Evolutionary conservation across 768 basidiomycete species (phyloP), one percentile per base, ranked within the genome.

Genomic region (Paxillus ammoniavirescens): DNA sequence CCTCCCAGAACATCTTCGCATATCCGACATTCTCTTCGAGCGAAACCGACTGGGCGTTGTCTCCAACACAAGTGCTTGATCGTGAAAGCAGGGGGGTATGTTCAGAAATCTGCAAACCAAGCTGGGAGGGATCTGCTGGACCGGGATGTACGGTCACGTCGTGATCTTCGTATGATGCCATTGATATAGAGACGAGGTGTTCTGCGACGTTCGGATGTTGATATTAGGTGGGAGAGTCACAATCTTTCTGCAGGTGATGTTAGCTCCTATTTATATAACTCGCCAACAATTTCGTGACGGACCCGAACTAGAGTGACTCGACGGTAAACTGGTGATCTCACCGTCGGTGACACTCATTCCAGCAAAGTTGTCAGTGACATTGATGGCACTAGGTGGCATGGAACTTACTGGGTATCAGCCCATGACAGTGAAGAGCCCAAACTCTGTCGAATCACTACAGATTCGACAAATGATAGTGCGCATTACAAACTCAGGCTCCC

Each of bases 31-130:
- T 62, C 35, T 73, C 69, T 17, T 61, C 52, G 2, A 62, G 52
- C 17, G 67, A 68, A 28, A 17, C 38, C 73, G 61, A 13, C 60
- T 74, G 75, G 21, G 72, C 65, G 2, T 72, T 64, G 56, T 86
- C 83, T 23, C 77, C 73, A 17, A 84, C 82, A 5, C 79, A 75
- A 6, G 82, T 82, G 2, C 83, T 75, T 5, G 74, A 74, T 0
- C 80, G 79, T 17, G 73, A 72, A 2, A 84, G 71, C 17, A 86
- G 66, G 8, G 83, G 84, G 1, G 82, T 84, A 40, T 71, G 77
- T 64, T 85, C 83, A 8, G 54, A 38, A 23, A 47, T 43, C 33
- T 50, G 55, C 0, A 64, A 6, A 49, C 13, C n/a, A 40, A 30
- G 26, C 14, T 40, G 36, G 18, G n/a, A 12, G 12, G 26, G 36